A percentile compares a stretch with the other conserved stretches of the same genome.
These are phyloP conservation scores for Akebia trifoliata DNA, from an alignment of 164 flowering plant species.

Conservation along the genomic window DNA sequence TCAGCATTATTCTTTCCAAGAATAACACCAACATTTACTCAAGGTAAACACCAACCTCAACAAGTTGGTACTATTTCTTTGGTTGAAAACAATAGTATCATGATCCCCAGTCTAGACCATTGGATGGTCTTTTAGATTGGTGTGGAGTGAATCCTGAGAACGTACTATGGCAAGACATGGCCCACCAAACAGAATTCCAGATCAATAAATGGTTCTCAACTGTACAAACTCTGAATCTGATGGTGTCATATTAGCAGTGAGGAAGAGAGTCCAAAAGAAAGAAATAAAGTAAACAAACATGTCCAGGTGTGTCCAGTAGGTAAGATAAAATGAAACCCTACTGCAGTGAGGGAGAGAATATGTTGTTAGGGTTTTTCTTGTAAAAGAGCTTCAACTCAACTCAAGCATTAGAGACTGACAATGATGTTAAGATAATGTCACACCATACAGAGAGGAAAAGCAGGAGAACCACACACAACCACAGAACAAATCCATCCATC, in stretches of 20 bases:
- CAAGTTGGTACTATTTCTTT: no score
- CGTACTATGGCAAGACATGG: background rate
- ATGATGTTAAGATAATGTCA: constrained; percentile 3
- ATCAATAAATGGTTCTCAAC: background rate
- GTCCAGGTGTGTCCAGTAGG: background rate
- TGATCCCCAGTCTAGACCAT: no score
- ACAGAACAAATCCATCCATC: background rate
- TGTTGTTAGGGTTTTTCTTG: constrained; percentile 3
- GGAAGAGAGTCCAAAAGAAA: background rate
- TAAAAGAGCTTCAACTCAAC: no score
- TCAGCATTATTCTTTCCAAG: no score
- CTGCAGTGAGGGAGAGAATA: background rate
- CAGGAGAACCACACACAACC: constrained; percentile 3
- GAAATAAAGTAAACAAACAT: background rate
- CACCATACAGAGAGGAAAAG: background rate
- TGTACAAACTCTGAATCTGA: background rate
- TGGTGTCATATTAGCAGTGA: background rate
- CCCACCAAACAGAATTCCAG: background rate
- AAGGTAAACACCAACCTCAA: no score
- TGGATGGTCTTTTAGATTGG: no score
- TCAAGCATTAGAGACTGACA: background rate
- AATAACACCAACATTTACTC: no score
- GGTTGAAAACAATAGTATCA: no score
- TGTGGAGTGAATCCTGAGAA: no score
- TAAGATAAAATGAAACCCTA: background rate